Conservation (phyloP, 139 green algal genomes). For the Picochlorum sp. region DNA sequence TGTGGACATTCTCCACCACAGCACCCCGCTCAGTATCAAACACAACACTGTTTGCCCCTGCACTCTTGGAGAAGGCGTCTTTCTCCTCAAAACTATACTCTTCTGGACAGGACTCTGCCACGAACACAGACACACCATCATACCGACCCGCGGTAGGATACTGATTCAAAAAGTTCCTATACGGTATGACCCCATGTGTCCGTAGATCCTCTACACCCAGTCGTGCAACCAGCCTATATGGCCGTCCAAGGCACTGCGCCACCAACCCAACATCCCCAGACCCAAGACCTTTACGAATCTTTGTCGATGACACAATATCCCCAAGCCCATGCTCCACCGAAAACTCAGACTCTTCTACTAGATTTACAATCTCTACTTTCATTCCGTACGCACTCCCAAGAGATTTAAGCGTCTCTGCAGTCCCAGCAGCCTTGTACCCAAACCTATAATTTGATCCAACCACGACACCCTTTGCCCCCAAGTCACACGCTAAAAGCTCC, state of each 20-base stretch:
- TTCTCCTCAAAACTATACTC: not conserved
- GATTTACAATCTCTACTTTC: constrained; percentile 17
- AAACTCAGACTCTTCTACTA: constrained; percentile 8
- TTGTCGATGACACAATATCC: constrained; percentile 36
- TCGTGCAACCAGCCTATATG: constrained; percentile 29
- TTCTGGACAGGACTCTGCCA: not conserved
- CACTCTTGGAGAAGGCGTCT: no score
- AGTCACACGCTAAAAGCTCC: constrained; percentile 55
- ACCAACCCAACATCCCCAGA: constrained; percentile 33
- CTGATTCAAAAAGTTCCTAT: not conserved
- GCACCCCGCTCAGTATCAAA: no score
- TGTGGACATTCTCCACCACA: no score
- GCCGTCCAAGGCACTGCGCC: constrained; percentile 26
- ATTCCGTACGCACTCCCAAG: constrained; percentile 48
- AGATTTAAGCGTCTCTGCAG: constrained; percentile 38
- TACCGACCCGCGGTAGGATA: not conserved
- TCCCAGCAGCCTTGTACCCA: constrained; percentile 74
- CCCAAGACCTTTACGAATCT: constrained; percentile 41
- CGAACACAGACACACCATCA: not conserved
- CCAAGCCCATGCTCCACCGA: not conserved
- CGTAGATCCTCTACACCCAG: no score
- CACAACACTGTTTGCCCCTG: no score
- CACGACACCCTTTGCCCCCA: constrained; percentile 71
- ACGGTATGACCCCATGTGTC: no score
- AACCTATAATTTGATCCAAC: constrained; percentile 85